Conservation (phyloP, 192 early-diverging fungal species). For the Pecoramyces ruminantium region DNA sequence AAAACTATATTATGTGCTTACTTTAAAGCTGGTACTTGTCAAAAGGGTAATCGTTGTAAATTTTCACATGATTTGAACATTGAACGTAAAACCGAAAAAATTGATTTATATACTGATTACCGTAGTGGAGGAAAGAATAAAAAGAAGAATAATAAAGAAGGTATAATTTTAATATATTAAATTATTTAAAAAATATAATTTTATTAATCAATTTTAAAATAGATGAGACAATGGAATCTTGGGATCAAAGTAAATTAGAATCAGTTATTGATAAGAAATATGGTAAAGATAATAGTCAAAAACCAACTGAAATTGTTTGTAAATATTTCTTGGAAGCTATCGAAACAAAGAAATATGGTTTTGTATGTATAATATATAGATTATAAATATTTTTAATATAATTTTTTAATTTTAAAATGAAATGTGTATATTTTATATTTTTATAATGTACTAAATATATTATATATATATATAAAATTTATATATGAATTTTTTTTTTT, state of each 20-base stretch:
- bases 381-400: too few species aligned
- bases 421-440: too few species aligned
- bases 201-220: conserved; percentile 3
- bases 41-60: conserved; percentile 85
- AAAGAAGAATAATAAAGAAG: conserved; percentile 11
- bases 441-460: too few species aligned
- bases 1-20: conserved; percentile 84
- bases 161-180: not conserved
- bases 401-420: too few species aligned
- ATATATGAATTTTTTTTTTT: too few species aligned
- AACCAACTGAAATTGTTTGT: conserved; percentile 94
- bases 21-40: conserved; percentile 83
- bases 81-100: conserved; percentile 77
- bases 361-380: not conserved
- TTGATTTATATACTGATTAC: conserved; percentile 80
- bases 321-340: conserved; percentile 96
- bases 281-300: conserved; percentile 48
- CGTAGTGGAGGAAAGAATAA: conserved; percentile 27
- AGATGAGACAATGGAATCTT: conserved; percentile 82
- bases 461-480: too few species aligned
- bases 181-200: conserved; percentile 14
- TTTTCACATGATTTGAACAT: conserved; percentile 90
- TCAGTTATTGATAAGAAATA: conserved; percentile 70
- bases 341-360: conserved; percentile 80
- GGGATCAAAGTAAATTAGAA: conserved; percentile 87